A percentile compares a stretch with the other conserved stretches of the same genome.
phyloP scores from a whole-genome alignment of 371 early-diverging fungal genomes.

The Lichtheimia corymbifera region DNA sequence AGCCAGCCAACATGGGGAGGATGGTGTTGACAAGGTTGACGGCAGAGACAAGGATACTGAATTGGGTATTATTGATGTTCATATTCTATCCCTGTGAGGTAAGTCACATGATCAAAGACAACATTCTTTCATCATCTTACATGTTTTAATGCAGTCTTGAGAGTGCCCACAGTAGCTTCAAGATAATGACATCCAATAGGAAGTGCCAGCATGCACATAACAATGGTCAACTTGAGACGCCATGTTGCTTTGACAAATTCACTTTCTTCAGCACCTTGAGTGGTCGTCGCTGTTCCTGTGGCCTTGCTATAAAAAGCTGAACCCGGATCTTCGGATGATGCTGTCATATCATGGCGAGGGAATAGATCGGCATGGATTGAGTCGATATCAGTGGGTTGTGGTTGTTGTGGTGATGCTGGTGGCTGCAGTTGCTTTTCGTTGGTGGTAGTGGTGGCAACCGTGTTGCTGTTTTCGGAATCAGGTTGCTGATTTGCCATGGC shows the following conservation, averaged over 20 bases:
- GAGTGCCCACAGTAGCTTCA: constrained; percentile 47
- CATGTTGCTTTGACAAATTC: constrained; percentile 10
- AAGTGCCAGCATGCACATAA: constrained; percentile 23
- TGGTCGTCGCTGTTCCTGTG: constrained; percentile 2
- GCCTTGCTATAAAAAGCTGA: constrained; percentile 12
- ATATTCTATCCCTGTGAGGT: constrained; percentile 20
- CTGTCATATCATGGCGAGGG: neutral
- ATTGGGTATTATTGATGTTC: constrained; percentile 69
- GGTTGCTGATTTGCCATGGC: too few species aligned
- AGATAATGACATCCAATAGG: constrained; percentile 44
- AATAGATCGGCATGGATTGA: constrained; percentile 14
- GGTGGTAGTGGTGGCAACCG: too few species aligned
- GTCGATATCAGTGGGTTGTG: neutral
- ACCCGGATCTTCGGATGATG: neutral
- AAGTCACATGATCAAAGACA: neutral
- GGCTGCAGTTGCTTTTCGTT: too few species aligned
- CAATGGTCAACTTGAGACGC: constrained; percentile 16
- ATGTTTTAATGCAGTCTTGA: constrained; percentile 38
- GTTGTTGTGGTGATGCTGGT: neutral
- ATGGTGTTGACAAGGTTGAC: constrained; percentile 73
- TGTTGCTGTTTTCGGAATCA: neutral
- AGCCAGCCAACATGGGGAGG: constrained; percentile 66
- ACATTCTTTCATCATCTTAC: constrained; percentile 22
- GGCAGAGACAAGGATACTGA: constrained; percentile 68
- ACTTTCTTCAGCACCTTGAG: constrained; percentile 1